Percentiles rank a stretch among this genome's conserved stretches.
Conservation (phyloP, 2,329 filamentous ascomycete species). For the Trichoderma oligosporum region DNA sequence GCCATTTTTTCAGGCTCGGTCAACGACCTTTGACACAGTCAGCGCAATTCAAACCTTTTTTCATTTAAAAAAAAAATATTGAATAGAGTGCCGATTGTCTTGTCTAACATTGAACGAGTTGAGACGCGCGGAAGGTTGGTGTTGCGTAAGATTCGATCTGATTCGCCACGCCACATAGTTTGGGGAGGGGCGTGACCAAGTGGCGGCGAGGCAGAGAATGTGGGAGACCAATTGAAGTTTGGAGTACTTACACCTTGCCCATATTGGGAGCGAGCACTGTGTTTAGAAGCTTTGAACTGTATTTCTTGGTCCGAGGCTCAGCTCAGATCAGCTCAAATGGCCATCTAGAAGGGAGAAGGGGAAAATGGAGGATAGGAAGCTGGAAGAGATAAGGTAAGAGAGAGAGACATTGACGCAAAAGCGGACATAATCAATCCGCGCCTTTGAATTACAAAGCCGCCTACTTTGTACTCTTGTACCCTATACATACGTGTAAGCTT, state of each 20-base stretch:
- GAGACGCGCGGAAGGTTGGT: slow-evolving; percentile 3
- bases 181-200: neutral
- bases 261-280: slow-evolving; percentile 5
- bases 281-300: too few species aligned
- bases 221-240: neutral
- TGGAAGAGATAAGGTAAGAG: neutral
- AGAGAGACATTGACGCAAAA: neutral
- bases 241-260: slow-evolving; percentile 19
- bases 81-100: too few species aligned
- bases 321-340: neutral
- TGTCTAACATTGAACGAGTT: neutral
- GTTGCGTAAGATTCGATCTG: slow-evolving; percentile 4
- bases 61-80: too few species aligned
- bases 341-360: neutral
- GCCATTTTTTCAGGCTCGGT: slow-evolving; percentile 33
- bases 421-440: neutral
- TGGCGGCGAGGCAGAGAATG: slow-evolving; percentile 10
- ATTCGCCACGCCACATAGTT: slow-evolving; percentile 15
- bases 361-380: neutral
- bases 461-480: neutral
- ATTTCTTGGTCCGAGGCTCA: neutral
- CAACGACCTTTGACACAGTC: slow-evolving; percentile 18
- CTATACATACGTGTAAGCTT: too few species aligned
- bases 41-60: neutral
- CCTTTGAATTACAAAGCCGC: slow-evolving; percentile 3